Conservation (phyloP, 306 rosid genomes). For the Sicyos edulis region DNA sequence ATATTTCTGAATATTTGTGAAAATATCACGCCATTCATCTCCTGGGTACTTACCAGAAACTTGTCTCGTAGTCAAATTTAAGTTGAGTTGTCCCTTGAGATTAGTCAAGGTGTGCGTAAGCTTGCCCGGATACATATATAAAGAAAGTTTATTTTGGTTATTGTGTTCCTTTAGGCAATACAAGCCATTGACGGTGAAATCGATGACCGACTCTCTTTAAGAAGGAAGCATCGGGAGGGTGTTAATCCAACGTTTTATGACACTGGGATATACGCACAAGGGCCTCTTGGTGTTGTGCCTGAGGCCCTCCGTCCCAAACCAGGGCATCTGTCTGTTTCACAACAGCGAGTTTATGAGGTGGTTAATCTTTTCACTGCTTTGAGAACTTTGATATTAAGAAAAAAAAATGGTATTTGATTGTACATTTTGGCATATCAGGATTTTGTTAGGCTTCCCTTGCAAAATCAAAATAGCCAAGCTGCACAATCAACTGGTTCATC, state of each 20-base stretch:
- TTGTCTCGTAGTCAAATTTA: not conserved
- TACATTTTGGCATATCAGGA: conserved; percentile 43
- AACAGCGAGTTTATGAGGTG: conserved; percentile 97
- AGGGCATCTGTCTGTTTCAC: conserved; percentile 79
- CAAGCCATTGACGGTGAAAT: conserved; percentile 81
- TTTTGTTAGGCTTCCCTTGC: conserved; percentile 97
- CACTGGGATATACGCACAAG: conserved; percentile 64
- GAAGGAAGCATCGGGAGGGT: conserved; percentile 91
- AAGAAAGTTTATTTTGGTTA: not conserved
- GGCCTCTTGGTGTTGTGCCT: conserved; percentile 83
- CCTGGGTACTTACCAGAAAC: not conserved
- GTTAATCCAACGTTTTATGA: conserved; percentile 76
- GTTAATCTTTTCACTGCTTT: conserved; percentile 17
- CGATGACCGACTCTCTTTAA: conserved; percentile 65
- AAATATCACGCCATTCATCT: not conserved
- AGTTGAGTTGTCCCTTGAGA: too few species aligned
- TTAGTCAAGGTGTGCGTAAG: too few species aligned
- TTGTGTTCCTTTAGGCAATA: conserved; percentile 56
- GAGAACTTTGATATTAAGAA: not conserved
- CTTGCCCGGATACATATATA: too few species aligned
- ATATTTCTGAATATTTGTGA: not conserved
- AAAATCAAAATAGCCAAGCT: conserved; percentile 73
- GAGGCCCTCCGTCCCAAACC: conserved; percentile 97
- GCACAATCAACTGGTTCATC: conserved; percentile 59
- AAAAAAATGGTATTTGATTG: conserved; percentile 12